Evolutionary conservation across 768 basidiomycete species (phyloP).

Genomic region (Melanogaster broomeanus): DNA sequence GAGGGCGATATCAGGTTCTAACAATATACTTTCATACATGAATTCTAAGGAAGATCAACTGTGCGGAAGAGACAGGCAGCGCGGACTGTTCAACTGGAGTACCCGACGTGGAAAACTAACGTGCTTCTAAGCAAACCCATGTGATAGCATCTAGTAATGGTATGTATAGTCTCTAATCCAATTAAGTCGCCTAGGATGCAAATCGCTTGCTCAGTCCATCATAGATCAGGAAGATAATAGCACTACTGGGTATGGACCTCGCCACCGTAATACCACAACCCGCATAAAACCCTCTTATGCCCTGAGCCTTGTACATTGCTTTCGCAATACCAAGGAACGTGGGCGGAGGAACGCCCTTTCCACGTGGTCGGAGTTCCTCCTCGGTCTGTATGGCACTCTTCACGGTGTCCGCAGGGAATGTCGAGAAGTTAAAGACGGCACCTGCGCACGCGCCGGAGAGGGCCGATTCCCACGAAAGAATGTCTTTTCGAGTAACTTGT

Average conservation of each 20-base stretch:
- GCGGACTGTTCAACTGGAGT: too few species aligned
- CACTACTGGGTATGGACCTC: constrained; percentile 85
- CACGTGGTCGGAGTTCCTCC: constrained; percentile 73
- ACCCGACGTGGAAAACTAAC: too few species aligned
- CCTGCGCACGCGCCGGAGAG: constrained; percentile 85
- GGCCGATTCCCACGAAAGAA: constrained; percentile 83
- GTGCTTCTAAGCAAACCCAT: not conserved
- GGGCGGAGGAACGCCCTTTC: constrained; percentile 31
- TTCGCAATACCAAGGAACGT: constrained; percentile 59
- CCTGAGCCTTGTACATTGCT: constrained; percentile 74
- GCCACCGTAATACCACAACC: constrained; percentile 92
- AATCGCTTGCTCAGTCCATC: constrained; percentile 68
- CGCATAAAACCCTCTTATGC: constrained; percentile 84
- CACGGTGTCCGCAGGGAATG: constrained; percentile 94
- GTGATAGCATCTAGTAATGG: not conserved
- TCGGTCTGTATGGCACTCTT: constrained; percentile 96
- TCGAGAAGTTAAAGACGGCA: constrained; percentile 79
- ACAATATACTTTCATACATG: too few species aligned
- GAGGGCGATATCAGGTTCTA: too few species aligned
- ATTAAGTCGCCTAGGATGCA: constrained; percentile 25
- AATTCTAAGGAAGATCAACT: too few species aligned
- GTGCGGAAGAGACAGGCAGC: too few species aligned
- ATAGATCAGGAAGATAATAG: constrained; percentile 91
- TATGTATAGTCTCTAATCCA: not conserved
- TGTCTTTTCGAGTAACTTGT: constrained; percentile 41